phyloP scores from a whole-genome alignment of 2,329 filamentous ascomycete species.

The Colletotrichum sp. region DNA sequence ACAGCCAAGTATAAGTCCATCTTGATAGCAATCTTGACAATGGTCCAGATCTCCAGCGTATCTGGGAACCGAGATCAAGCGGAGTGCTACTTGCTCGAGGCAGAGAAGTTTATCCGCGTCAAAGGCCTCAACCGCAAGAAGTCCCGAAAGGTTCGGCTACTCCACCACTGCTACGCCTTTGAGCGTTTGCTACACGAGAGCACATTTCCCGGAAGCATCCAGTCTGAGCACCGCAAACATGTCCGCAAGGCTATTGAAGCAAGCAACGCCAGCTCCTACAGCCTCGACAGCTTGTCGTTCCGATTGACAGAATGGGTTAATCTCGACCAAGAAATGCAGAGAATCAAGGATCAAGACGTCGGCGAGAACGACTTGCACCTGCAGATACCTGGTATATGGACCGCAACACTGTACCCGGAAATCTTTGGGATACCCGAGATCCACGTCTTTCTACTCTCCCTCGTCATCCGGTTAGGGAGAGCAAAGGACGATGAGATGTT shows the following conservation, averaged over 20 bases:
- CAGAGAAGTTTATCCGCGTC: constrained; percentile 43
- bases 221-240: constrained; percentile 21
- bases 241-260: constrained; percentile 25
- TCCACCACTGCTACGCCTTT: constrained; percentile 47
- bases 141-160: constrained; percentile 43
- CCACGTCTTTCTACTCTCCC: constrained; percentile 36
- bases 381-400: constrained; percentile 37
- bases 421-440: constrained; percentile 44
- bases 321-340: constrained; percentile 34
- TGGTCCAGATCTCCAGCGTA: constrained; percentile 40
- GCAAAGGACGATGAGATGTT: constrained; percentile 36
- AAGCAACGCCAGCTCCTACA: constrained; percentile 17
- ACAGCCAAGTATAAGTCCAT: constrained; percentile 44
- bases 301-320: constrained; percentile 32
- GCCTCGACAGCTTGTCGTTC: constrained; percentile 36
- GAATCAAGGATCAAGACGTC: constrained; percentile 35
- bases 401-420: constrained; percentile 42
- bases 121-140: constrained; percentile 39
- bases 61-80: constrained; percentile 36
- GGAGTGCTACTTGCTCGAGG: constrained; percentile 41
- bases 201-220: constrained; percentile 27
- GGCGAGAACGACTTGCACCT: constrained; percentile 46
- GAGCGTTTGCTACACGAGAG: constrained; percentile 44
- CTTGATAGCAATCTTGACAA: constrained; percentile 44
- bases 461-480: constrained; percentile 39